Conservation (phyloP, 495 filamentous ascomycete species). For the Hypoxylon subgilvum region DNA sequence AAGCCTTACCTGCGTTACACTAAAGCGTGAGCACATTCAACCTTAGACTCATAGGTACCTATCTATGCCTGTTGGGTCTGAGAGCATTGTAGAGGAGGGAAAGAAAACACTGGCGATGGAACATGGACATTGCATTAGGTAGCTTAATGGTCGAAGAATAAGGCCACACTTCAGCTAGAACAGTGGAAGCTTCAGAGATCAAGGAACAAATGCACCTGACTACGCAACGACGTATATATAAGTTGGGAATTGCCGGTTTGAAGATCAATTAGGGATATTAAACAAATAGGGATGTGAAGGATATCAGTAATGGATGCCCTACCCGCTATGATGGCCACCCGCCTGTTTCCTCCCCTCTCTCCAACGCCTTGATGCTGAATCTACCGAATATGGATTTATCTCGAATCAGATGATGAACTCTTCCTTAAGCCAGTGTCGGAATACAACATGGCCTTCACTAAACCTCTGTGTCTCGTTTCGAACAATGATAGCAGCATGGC, state of each 20-base stretch:
- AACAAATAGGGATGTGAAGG: background rate
- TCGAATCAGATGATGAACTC: slow-evolving; percentile 69
- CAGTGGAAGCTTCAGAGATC: too few species aligned
- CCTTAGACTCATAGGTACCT: background rate
- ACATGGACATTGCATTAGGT: background rate
- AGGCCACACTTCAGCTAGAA: too few species aligned
- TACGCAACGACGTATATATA: too few species aligned
- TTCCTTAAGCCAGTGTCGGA: slow-evolving; percentile 79
- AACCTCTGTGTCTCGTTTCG: slow-evolving; percentile 67
- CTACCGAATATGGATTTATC: background rate
- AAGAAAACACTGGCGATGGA: too few species aligned
- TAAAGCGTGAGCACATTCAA: background rate
- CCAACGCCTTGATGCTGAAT: slow-evolving; percentile 3
- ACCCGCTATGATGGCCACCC: background rate
- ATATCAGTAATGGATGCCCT: background rate
- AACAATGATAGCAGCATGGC: slow-evolving; percentile 90
- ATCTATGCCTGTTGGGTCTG: too few species aligned
- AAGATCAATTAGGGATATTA: too few species aligned
- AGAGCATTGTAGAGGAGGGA: too few species aligned
- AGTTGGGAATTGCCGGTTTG: too few species aligned
- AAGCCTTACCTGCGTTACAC: slow-evolving; percentile 89
- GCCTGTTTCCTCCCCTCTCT: background rate
- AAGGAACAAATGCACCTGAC: too few species aligned
- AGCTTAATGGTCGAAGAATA: too few species aligned
- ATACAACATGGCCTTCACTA: slow-evolving; percentile 76